Evolutionary conservation across 139 green algal genomes (phyloP).

Genomic region (Deuterostichococcus epilithicus): DNA sequence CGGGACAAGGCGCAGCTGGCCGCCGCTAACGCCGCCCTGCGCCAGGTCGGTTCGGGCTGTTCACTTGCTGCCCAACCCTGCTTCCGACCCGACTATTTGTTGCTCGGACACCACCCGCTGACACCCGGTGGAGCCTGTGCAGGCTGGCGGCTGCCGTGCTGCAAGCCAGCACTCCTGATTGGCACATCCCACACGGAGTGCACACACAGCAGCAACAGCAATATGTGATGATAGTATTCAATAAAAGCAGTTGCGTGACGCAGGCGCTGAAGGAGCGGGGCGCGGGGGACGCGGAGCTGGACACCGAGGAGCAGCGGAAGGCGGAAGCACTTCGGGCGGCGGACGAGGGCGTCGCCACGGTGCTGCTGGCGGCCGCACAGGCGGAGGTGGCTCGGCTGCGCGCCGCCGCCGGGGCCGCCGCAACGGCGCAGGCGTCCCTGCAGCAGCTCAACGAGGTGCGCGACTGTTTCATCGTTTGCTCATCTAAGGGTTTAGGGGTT

Average conservation of each 20-base stretch:
- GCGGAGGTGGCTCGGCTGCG: conserved; percentile 17
- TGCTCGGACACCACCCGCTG: no score
- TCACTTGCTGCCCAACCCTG: background rate
- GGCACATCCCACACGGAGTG: no score
- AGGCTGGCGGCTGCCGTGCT: no score
- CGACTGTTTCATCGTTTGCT: no score
- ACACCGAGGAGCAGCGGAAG: conserved; percentile 4
- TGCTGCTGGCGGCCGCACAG: conserved; percentile 10
- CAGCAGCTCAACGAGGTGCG: background rate
- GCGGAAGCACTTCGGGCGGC: background rate
- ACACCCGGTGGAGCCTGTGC: no score
- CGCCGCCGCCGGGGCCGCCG: background rate
- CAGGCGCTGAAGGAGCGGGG: conserved; percentile 3
- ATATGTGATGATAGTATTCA: no score
- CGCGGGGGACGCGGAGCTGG: conserved; percentile 6
- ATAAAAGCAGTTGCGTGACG: background rate
- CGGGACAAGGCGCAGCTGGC: conserved; percentile 49
- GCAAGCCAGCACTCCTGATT: no score
- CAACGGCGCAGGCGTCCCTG: background rate
- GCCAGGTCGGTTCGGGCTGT: conserved; percentile 11
- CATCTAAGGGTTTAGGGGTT: no score
- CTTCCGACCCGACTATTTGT: no score
- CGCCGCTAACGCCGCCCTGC: conserved; percentile 40
- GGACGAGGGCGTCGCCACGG: conserved; percentile 15
- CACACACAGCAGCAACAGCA: no score